phyloP scores from a whole-genome alignment of 2,329 filamentous ascomycete species.

The Stemphylium vesicarium region DNA sequence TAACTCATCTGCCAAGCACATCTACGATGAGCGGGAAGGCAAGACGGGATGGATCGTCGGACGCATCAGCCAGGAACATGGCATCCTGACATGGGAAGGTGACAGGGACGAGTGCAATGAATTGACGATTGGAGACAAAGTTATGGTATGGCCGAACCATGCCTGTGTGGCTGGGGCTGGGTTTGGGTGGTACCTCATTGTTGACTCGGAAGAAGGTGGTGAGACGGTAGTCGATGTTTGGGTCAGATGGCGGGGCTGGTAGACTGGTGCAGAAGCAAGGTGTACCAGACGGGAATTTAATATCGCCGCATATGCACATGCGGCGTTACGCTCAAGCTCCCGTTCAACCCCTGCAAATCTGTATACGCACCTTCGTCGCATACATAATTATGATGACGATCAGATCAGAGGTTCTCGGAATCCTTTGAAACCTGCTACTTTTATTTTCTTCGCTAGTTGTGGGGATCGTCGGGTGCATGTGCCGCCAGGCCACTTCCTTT shows the following conservation, averaged over 20 bases:
- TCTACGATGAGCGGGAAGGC: slow-evolving; percentile 35
- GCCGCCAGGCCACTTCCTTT: no score
- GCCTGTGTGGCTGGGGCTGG: slow-evolving; percentile 76
- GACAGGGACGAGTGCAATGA: slow-evolving; percentile 38
- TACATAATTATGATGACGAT: not conserved
- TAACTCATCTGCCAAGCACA: slow-evolving; percentile 23
- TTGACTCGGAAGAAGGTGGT: slow-evolving; percentile 65
- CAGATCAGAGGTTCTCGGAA: no score
- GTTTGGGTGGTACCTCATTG: slow-evolving; percentile 75
- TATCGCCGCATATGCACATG: not conserved
- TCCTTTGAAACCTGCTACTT: no score
- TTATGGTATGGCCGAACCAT: slow-evolving; percentile 81
- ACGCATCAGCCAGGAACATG: slow-evolving; percentile 79
- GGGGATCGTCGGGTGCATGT: no score
- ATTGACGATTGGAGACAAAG: slow-evolving; percentile 68
- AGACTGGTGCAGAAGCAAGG: not conserved
- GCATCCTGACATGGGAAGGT: slow-evolving; percentile 68
- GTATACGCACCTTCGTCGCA: not conserved
- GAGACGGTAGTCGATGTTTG: slow-evolving; percentile 74
- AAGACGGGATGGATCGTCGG: slow-evolving; percentile 69
- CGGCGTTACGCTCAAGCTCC: not conserved
- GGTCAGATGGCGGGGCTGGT: slow-evolving; percentile 75
- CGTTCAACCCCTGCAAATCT: not conserved
- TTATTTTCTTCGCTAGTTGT: no score
- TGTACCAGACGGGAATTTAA: not conserved